These are phyloP conservation scores for Phytophthora citrophthora DNA, from an alignment of 352 stramenopile genomes.

Conservation along the genomic window DNA sequence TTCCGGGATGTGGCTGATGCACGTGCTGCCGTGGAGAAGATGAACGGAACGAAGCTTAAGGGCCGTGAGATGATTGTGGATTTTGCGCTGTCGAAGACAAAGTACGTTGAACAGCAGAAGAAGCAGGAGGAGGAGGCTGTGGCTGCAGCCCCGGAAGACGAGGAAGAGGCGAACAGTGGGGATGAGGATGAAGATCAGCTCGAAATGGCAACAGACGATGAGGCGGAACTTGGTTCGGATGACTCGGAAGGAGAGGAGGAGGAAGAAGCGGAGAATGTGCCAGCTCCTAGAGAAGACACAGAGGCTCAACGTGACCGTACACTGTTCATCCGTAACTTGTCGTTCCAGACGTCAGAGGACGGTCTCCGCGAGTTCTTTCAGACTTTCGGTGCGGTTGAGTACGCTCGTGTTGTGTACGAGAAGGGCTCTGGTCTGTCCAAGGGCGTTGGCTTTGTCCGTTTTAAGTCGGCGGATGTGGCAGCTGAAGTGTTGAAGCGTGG, in stretches of 20 bases:
- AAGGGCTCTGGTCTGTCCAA: conserved; percentile 82
- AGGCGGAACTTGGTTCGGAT: conserved; percentile 32
- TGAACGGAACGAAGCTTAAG: conserved; percentile 83
- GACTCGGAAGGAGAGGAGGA: conserved; percentile 41
- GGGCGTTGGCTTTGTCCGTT: conserved; percentile 86
- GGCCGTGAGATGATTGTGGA: conserved; percentile 88
- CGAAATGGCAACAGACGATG: conserved; percentile 57
- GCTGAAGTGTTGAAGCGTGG: conserved; percentile 63
- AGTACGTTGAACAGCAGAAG: conserved; percentile 81
- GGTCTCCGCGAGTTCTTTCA: conserved; percentile 73
- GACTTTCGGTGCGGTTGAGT: conserved; percentile 79
- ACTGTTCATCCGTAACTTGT: conserved; percentile 87
- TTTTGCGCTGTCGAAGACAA: conserved; percentile 81
- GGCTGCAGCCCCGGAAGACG: conserved; percentile 23
- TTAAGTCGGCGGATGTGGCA: conserved; percentile 62
- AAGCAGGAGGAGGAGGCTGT: conserved; percentile 51
- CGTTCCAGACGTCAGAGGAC: conserved; percentile 84
- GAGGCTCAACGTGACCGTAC: conserved; percentile 83
- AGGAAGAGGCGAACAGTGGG: conserved; percentile 46
- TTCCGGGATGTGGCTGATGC: conserved; percentile 72
- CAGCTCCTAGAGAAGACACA: conserved; percentile 57
- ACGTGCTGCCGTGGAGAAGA: conserved; percentile 64
- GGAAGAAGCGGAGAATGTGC: conserved; percentile 32
- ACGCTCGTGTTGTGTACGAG: conserved; percentile 83
- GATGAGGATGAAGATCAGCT: conserved; percentile 57